phyloP scores from a whole-genome alignment of 2,329 filamentous ascomycete genomes.

The Botrytis fabae region DNA sequence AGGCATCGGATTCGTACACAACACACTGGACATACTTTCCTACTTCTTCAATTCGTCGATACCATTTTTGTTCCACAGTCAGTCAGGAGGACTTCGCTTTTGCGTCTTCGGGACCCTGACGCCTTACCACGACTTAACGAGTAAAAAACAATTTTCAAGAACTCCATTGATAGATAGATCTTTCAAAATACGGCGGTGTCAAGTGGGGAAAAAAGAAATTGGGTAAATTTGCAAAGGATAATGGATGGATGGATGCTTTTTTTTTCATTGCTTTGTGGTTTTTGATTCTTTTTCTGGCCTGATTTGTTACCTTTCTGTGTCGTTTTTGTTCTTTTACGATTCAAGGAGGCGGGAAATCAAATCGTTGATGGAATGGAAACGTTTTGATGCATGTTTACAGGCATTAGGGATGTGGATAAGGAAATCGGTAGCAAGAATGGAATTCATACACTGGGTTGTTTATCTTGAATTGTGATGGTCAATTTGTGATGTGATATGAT shows the following conservation, averaged over 20 bases:
- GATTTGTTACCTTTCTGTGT: neutral
- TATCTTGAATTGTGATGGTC: neutral
- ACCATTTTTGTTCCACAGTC: conserved; percentile 14
- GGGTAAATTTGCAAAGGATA: conserved; percentile 24
- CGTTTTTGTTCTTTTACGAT: conserved; percentile 9
- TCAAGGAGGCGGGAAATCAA: neutral
- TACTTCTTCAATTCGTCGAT: conserved; percentile 17
- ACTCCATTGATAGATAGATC: conserved; percentile 22
- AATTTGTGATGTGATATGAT: neutral
- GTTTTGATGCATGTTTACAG: conserved; percentile 12
- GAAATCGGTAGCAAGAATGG: conserved; percentile 17
- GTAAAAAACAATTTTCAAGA: conserved; percentile 14
- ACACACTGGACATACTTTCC: conserved; percentile 21
- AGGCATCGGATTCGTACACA: conserved; percentile 18
- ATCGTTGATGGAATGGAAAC: conserved; percentile 5
- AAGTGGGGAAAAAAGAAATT: conserved; percentile 26
- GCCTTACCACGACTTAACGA: conserved; percentile 23
- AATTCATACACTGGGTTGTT: conserved; percentile 1
- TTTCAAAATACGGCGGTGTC: conserved; percentile 27
- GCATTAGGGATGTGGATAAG: neutral
- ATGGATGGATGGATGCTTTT: conserved; percentile 17
- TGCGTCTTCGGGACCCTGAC: conserved; percentile 1
- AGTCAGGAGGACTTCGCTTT: neutral
- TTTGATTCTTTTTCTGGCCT: conserved; percentile 11
- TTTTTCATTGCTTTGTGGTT: conserved; percentile 1